Evolutionary conservation across 176 grass and related monocot species (phyloP), one percentile per base, ranked within the genome.

Genomic region (Carex cristatella): DNA sequence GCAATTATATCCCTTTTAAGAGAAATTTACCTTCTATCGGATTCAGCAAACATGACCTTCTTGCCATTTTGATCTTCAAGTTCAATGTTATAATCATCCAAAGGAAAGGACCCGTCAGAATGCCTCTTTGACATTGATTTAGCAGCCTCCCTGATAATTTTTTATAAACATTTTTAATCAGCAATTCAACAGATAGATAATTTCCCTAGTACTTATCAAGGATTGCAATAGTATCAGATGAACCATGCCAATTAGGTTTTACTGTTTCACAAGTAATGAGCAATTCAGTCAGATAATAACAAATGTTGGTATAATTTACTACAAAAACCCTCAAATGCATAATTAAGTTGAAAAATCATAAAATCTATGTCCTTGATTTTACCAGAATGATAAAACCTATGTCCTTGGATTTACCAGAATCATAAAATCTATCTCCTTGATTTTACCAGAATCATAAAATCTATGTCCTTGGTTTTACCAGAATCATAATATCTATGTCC

Each of bases 1-100:
- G 23, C 23, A 23, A 23, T 23, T 12, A 10, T 73, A 23, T 10
- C 10, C 40, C 46, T 76, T 54, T 13, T 2, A 40, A 76, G 35
- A 76, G 46, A 76, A 63, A 31, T 30, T 81, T 90, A 99, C 96
- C 91, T 92, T 84, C 89, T 86, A 90, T 99, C 93, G 40, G 94
- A 90, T 76, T 87, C 90, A 74, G 91, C 91, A 90, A 99, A 91
- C 69, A 90, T 89, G 72, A 99, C 70, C 89, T 95, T 95, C 82
- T 99, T 84, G 65, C 93, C 93, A 75, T 85, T 95, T 86, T 99
- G 93, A 91, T 99, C 90, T 82, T 99, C 96, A 9, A 99, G 96
- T 85, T 95, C 93, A 64, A 99, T 84, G 72, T 94, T 94, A 81
- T 90, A 99, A 69, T 95, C 88, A 84, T 99, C 85, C 10, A 88